phyloP scores from a whole-genome alignment of 129 eudicot genomes.

The Oenanthe sinensis region DNA sequence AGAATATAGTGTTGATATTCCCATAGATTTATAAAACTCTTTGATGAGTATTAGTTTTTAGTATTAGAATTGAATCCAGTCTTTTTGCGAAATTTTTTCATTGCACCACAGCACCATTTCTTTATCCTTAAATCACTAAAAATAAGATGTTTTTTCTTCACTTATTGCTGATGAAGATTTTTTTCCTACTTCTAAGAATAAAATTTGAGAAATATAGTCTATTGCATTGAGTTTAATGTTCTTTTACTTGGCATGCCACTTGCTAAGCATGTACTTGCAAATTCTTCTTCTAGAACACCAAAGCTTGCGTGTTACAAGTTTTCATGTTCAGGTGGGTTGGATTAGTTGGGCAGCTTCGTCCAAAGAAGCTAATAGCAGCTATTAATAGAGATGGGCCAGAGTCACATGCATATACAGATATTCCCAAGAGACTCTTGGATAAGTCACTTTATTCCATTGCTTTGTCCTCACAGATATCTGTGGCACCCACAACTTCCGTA shows the following conservation, averaged over 20 bases:
- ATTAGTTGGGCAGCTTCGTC: slow-evolving; percentile 71
- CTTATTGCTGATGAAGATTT: not conserved
- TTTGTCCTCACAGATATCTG: slow-evolving; percentile 35
- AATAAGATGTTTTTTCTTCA: not conserved
- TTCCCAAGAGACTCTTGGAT: slow-evolving; percentile 56
- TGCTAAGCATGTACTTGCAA: not conserved
- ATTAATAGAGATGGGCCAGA: slow-evolving; percentile 30
- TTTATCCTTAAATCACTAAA: not conserved
- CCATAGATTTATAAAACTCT: not conserved
- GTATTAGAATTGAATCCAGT: not conserved
- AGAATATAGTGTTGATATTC: not conserved
- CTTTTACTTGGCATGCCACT: not conserved
- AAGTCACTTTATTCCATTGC: slow-evolving; percentile 62
- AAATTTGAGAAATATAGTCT: not conserved
- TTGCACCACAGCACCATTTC: not conserved
- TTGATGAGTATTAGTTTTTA: not conserved
- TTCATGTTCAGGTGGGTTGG: slow-evolving; percentile 68
- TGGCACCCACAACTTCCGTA: slow-evolving; percentile 41
- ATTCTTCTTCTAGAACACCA: not conserved
- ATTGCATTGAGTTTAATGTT: not conserved
- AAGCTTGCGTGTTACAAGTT: not conserved
- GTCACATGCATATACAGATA: slow-evolving; percentile 29
- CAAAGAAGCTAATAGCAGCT: slow-evolving; percentile 56
- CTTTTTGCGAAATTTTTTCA: not conserved
- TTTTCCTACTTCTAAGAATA: not conserved